A percentile compares a stretch with the other conserved stretches of the same genome.
Conservation (phyloP, 164 flowering plant genomes). For the Warburgia ugandensis region DNA sequence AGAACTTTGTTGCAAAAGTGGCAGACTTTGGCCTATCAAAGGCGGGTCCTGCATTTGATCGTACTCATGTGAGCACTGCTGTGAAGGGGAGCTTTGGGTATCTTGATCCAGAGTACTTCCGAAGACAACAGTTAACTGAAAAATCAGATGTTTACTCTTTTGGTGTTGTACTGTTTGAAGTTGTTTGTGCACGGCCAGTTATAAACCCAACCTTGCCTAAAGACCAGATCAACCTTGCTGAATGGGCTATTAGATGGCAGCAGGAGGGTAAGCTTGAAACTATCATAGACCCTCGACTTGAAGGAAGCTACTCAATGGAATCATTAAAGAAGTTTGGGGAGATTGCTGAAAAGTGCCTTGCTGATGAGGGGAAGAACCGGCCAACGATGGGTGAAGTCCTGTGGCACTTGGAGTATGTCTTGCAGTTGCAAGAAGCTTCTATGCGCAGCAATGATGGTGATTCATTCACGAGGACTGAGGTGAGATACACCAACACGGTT, state of each 20-base stretch:
- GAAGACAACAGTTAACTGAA: constrained; percentile 56
- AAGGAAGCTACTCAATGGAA: constrained; percentile 33
- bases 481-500: constrained; percentile 6
- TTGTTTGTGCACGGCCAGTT: constrained; percentile 62
- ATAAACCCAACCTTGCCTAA: constrained; percentile 56
- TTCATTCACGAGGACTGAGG: constrained; percentile 26
- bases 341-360: constrained; percentile 61
- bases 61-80: constrained; percentile 70
- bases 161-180: constrained; percentile 68
- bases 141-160: constrained; percentile 75
- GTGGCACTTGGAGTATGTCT: constrained; percentile 62
- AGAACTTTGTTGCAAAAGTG: constrained; percentile 59
- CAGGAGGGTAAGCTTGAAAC: constrained; percentile 36
- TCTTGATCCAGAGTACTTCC: constrained; percentile 68
- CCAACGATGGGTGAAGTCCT: constrained; percentile 71
- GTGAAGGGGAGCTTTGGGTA: constrained; percentile 80
- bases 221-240: constrained; percentile 66
- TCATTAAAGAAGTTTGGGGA: constrained; percentile 53
- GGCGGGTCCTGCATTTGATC: constrained; percentile 57
- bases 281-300: constrained; percentile 45
- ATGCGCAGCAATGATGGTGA: constrained; percentile 10
- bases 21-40: constrained; percentile 70
- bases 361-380: constrained; percentile 55
- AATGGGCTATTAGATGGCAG: constrained; percentile 70
- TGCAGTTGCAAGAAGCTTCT: constrained; percentile 62